phyloP scores from a whole-genome alignment of 805 yeast species.

The Saccharomycopsis sp. region DNA sequence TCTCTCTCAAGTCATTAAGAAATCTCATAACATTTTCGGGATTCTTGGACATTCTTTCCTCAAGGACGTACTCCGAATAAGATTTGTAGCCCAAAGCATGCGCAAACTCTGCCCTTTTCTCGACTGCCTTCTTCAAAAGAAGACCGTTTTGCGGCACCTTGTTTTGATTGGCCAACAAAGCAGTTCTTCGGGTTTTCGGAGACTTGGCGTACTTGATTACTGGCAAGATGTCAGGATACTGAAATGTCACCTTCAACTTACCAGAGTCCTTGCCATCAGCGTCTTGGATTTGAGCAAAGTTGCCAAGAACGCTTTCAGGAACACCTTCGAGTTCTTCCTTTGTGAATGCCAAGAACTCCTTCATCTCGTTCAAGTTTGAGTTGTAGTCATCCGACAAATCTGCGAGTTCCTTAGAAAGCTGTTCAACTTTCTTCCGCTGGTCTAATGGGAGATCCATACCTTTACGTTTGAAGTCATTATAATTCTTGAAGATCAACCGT shows the following conservation, averaged over 20 bases:
- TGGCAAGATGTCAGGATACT: conserved; percentile 73
- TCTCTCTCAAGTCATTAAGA: conserved; percentile 49
- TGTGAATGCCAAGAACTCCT: conserved; percentile 50
- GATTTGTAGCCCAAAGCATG: conserved; percentile 52
- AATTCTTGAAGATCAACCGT: conserved; percentile 44
- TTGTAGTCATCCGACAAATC: conserved; percentile 45
- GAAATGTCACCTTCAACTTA: conserved; percentile 57
- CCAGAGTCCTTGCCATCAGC: too few relatives aligned
- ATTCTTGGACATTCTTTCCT: conserved; percentile 72
- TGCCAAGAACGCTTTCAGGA: conserved; percentile 40
- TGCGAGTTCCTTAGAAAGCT: conserved; percentile 49
- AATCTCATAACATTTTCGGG: conserved; percentile 51
- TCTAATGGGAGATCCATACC: conserved; percentile 57
- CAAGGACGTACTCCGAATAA: conserved; percentile 62
- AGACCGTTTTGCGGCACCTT: conserved; percentile 54
- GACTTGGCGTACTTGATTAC: conserved; percentile 59
- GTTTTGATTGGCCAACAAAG: conserved; percentile 57
- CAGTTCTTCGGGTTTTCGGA: conserved; percentile 55
- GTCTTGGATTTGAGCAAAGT: not conserved
- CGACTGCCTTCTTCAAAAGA: conserved; percentile 49
- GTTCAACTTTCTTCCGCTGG: conserved; percentile 45
- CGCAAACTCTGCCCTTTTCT: conserved; percentile 54
- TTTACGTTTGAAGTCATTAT: conserved; percentile 42
- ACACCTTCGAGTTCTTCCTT: conserved; percentile 63
- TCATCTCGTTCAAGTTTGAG: conserved; percentile 63